Evolutionary conservation across 2,329 filamentous ascomycete genomes (phyloP).

Genomic region (Paraconiothyrium brasiliense): DNA sequence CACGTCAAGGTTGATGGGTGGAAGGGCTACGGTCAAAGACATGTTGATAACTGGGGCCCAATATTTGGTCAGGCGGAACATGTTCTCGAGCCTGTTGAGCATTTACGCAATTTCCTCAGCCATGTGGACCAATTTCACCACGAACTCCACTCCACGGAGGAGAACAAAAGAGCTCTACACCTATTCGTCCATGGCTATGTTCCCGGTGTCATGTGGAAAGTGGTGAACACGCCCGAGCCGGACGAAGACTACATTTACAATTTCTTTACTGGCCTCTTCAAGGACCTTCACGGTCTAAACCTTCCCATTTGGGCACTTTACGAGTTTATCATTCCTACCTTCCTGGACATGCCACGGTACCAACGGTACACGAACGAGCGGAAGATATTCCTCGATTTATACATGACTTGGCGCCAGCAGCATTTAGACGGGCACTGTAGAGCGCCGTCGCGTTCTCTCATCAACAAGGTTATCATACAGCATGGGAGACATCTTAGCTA

Average conservation of each 20-base stretch:
- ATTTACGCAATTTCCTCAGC: slow-evolving; percentile 38
- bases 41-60: slow-evolving; percentile 17
- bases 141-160: slow-evolving; percentile 31
- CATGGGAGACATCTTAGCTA: slow-evolving; percentile 29
- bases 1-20: slow-evolving; percentile 6
- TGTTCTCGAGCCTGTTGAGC: slow-evolving; percentile 36
- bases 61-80: slow-evolving; percentile 37
- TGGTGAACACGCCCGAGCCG: slow-evolving; percentile 27
- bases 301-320: slow-evolving; percentile 36
- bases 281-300: slow-evolving; percentile 27
- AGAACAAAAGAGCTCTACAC: slow-evolving; percentile 23
- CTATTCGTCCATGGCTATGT: slow-evolving; percentile 41
- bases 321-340: slow-evolving; percentile 35
- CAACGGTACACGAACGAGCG: slow-evolving; percentile 36
- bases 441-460: slow-evolving; percentile 32
- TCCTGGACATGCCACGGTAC: slow-evolving; percentile 41
- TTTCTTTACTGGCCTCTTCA: slow-evolving; percentile 38
- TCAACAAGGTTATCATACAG: slow-evolving; percentile 35
- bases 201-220: slow-evolving; percentile 37
- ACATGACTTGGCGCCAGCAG: slow-evolving; percentile 33
- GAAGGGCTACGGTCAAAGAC: slow-evolving; percentile 14
- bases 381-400: slow-evolving; percentile 40
- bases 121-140: slow-evolving; percentile 36
- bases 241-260: slow-evolving; percentile 39
- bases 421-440: slow-evolving; percentile 23